Conservation (phyloP, 441 rosid species). For the Metrosideros polymorpha region DNA sequence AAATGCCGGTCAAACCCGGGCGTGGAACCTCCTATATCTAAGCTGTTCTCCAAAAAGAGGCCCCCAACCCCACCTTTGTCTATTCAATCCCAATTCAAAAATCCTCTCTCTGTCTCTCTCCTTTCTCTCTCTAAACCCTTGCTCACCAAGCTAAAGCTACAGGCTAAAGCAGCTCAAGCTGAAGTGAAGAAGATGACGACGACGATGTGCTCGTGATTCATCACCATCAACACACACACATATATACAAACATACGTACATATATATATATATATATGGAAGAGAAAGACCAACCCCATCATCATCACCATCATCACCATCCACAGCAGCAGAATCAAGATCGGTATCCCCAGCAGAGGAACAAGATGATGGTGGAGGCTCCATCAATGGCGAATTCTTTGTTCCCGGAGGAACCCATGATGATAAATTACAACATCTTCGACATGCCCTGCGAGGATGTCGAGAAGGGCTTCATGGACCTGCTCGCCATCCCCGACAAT, state of each 20-base stretch:
- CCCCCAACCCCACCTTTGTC: constrained; percentile 39
- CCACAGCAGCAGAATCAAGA: background rate
- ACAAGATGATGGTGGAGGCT: background rate
- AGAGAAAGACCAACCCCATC: background rate
- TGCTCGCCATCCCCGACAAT: constrained; percentile 35
- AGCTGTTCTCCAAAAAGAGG: constrained; percentile 62
- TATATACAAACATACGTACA: too few relatives aligned
- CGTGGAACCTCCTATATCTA: constrained; percentile 45
- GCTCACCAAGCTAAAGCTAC: background rate
- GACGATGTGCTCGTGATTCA: background rate
- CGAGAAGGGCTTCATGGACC: constrained; percentile 31
- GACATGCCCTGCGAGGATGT: background rate
- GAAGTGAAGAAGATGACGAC: background rate
- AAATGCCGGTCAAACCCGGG: constrained; percentile 44
- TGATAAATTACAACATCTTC: background rate
- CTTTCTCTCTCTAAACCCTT: background rate
- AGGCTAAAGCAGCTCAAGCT: background rate
- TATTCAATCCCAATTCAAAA: constrained; percentile 1
- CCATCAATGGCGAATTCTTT: background rate
- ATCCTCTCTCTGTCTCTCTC: background rate
- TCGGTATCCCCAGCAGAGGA: background rate
- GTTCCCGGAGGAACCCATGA: background rate
- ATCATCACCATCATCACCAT: background rate
- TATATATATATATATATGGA: background rate
- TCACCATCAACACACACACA: background rate